phyloP scores from a whole-genome alignment of 140 eudicot genomes.

The Oenanthe javanica region DNA sequence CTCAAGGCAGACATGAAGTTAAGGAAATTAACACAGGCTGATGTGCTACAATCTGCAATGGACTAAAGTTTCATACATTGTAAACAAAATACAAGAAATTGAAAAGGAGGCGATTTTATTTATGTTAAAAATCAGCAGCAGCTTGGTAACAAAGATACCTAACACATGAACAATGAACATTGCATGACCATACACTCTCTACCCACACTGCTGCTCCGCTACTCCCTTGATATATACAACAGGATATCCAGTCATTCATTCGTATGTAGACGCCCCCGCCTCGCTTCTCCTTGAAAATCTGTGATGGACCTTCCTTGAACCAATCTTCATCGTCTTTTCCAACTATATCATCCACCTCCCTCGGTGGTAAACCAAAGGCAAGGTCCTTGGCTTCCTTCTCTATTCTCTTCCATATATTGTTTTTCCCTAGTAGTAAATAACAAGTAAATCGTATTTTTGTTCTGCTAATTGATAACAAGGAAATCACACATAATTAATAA shows the following conservation, averaged over 20 bases:
- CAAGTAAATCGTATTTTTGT: not conserved
- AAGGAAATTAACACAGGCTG: too few relatives aligned
- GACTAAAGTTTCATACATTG: not conserved
- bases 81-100: not conserved
- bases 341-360: not conserved
- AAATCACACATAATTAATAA: not conserved
- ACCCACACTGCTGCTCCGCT: not conserved
- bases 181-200: not conserved
- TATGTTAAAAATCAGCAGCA: not conserved
- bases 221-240: not conserved
- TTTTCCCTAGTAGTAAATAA: not conserved
- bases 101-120: constrained; percentile 1
- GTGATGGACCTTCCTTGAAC: constrained; percentile 7
- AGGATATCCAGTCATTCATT: not conserved
- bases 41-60: not conserved
- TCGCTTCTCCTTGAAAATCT: not conserved
- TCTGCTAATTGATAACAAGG: not conserved
- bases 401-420: not conserved
- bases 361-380: not conserved
- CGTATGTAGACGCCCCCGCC: not conserved
- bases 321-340: not conserved
- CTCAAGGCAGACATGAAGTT: too few relatives aligned
- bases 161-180: not conserved
- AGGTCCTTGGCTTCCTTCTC: constrained; percentile 6
- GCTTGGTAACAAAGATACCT: not conserved